Evolutionary conservation across 805 yeast species (phyloP), one percentile per base, ranked within the genome.

Genomic region (Vanderwaltozyma verrucispora): DNA sequence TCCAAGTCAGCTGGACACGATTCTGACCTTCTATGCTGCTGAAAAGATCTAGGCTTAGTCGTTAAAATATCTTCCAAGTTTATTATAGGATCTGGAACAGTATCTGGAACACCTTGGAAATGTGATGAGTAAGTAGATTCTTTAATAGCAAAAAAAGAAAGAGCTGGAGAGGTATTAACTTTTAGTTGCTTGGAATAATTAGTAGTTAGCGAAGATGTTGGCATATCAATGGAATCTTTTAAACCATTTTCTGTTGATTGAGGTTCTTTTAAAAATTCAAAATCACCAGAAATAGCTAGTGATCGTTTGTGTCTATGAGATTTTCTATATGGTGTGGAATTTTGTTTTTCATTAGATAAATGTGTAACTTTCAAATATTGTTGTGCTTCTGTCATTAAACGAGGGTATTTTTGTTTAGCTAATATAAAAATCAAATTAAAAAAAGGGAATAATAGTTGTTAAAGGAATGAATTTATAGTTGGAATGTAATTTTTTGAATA

Each of bases 241-340:
- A 21, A 15, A 7, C 9, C 16, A 16, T 18, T 9, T 24, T 32
- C 28, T 14, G 14, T 26, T 12, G 34, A n/a, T 26, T 13, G 28
- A n/a, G 16, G 30, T 14, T 14, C 5, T 16, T 28, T 28, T 13
- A 61, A 45, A 37, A 60, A 61, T 47, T 81, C 92, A 53, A 84
- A 80, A 54, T 86, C 95, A 3, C 89, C 92, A 9, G 92, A 80
- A 7, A 85, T 79, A 0, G 95, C 95, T 14, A 88, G 86, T 0
- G 95, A 85, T 37, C 95, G 64, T 50, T 83, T 73, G 51, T 85
- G 95, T 32, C 82, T 72, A 59, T 85, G 95, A 2, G 75, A 74
- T 45, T 72, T 64, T 50, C 62, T 62, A 33, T 53, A 45, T 2
- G 64, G 53, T 2, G 61, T 46, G n/a, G 24, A 28, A 24, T 24